These are phyloP conservation scores for Xylaria acuta DNA, from an alignment of 495 filamentous ascomycete genomes.

Conservation along the genomic window DNA sequence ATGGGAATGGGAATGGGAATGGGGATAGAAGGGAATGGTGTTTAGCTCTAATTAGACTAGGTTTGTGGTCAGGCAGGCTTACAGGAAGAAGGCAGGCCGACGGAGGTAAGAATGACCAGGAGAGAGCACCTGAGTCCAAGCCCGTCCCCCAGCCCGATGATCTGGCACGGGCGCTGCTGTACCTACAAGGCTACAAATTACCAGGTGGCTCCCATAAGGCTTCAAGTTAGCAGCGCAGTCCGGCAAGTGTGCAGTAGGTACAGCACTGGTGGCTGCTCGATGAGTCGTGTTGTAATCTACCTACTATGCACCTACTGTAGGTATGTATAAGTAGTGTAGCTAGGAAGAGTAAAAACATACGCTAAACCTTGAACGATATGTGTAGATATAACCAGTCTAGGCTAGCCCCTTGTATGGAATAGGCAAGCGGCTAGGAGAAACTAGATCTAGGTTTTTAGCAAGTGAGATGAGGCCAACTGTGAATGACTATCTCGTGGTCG, in stretches of 20 bases:
- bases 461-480: not conserved
- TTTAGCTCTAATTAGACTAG: not conserved
- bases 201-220: not conserved
- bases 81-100: not conserved
- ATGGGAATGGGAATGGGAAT: no score
- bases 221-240: not conserved
- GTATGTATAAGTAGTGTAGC: no score
- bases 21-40: not conserved
- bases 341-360: not conserved
- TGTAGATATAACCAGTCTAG: not conserved
- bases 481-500: not conserved
- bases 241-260: not conserved
- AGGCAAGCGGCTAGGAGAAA: not conserved
- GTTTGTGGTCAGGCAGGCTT: not conserved
- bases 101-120: constrained; percentile 1
- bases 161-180: not conserved
- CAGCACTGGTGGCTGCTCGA: not conserved
- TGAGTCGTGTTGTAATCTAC: no score
- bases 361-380: not conserved
- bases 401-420: no score
- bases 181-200: not conserved
- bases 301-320: no score
- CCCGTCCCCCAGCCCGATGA: not conserved
- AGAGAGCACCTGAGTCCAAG: no score
- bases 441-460: not conserved